Conservation (phyloP, 108 stramenopile genomes). For the Skeletonema costatum region DNA sequence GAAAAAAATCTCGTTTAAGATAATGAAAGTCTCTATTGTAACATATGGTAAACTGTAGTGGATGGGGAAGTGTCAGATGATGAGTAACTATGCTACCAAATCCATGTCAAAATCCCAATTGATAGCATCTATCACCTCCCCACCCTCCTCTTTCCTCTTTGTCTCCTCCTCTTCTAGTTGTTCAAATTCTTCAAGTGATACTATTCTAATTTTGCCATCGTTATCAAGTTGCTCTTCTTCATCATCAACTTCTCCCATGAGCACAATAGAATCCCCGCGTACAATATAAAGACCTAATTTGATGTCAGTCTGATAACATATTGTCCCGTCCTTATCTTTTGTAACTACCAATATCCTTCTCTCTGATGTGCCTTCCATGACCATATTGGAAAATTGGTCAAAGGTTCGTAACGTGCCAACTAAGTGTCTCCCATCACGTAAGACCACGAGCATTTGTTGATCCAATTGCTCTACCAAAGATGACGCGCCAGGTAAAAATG, state of each 20-base stretch:
- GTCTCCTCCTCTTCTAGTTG: slow-evolving; percentile 38
- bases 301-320: slow-evolving; percentile 82
- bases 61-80: neutral
- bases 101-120: slow-evolving; percentile 90
- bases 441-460: slow-evolving; percentile 82
- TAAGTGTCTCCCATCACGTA: slow-evolving; percentile 93
- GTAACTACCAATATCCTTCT: slow-evolving; percentile 70
- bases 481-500: slow-evolving; percentile 92
- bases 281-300: slow-evolving; percentile 88
- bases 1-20: neutral
- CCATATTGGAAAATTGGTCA: slow-evolving; percentile 95
- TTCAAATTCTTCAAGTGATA: slow-evolving; percentile 65
- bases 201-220: slow-evolving; percentile 44
- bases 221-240: slow-evolving; percentile 44
- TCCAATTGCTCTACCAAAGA: slow-evolving; percentile 95
- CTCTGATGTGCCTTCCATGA: slow-evolving; percentile 92
- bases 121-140: slow-evolving; percentile 32
- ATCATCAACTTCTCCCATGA: slow-evolving; percentile 87
- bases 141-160: slow-evolving; percentile 45
- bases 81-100: slow-evolving; percentile 59
- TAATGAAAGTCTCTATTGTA: neutral
- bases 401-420: slow-evolving; percentile 89
- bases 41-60: neutral
- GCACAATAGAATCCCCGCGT: slow-evolving; percentile 89
- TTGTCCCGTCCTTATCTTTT: slow-evolving; percentile 28